Conservation (phyloP, 495 filamentous ascomycete genomes). For the Tuber brumale region DNA sequence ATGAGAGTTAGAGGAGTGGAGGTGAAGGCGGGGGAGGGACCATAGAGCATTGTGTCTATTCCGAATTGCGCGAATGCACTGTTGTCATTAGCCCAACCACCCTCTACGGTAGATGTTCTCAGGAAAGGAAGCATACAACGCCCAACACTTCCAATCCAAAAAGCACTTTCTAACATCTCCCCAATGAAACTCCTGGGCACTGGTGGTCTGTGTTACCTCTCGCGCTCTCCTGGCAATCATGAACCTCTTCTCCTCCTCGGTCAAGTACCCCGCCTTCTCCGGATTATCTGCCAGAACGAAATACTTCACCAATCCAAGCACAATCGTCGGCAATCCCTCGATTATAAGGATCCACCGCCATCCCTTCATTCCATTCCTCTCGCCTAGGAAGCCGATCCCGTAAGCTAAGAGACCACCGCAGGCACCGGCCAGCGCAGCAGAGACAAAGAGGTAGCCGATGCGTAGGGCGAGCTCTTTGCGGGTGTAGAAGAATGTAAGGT, state of each 20-base stretch:
- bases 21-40: constrained; percentile 21
- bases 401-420: constrained; percentile 71
- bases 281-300: constrained; percentile 62
- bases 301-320: constrained; percentile 56
- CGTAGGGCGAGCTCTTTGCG: constrained; percentile 67
- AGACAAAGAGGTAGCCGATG: constrained; percentile 70
- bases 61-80: constrained; percentile 57
- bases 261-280: constrained; percentile 57
- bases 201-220: constrained; percentile 55
- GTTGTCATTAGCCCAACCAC: neutral
- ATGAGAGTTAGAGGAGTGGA: neutral
- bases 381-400: constrained; percentile 63
- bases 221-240: constrained; percentile 47
- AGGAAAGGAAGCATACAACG: constrained; percentile 48
- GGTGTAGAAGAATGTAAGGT: constrained; percentile 69
- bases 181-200: constrained; percentile 55
- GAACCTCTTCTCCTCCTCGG: constrained; percentile 53
- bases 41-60: constrained; percentile 67
- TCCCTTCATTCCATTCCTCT: constrained; percentile 54
- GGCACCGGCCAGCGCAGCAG: constrained; percentile 66
- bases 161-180: constrained; percentile 49
- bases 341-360: constrained; percentile 67
- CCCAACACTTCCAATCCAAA: constrained; percentile 59
- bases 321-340: constrained; percentile 63
- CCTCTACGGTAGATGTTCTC: neutral